A percentile compares a stretch with the other conserved stretches of the same genome.
phyloP scores from a whole-genome alignment of 148 eudicot species.

The Simmondsia chinensis region DNA sequence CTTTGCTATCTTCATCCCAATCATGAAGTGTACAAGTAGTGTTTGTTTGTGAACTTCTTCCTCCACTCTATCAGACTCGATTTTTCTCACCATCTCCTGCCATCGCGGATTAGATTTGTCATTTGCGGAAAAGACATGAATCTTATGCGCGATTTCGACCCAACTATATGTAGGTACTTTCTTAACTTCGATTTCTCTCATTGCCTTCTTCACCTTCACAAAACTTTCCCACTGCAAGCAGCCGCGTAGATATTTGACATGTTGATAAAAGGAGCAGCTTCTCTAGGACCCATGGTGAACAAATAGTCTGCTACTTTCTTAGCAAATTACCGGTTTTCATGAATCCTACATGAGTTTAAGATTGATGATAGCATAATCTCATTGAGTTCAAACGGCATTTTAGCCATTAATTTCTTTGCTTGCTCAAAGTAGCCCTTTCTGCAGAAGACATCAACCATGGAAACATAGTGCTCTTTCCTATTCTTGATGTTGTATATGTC shows the following conservation, averaged over 20 bases:
- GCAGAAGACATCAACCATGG: slow-evolving; percentile 60
- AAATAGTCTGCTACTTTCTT: slow-evolving; percentile 48
- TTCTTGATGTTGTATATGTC: slow-evolving; percentile 29
- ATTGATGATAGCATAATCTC: slow-evolving; percentile 67
- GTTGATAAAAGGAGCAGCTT: slow-evolving; percentile 49
- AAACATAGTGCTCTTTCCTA: slow-evolving; percentile 54
- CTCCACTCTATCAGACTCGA: slow-evolving; percentile 43
- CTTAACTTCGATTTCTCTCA: slow-evolving; percentile 58
- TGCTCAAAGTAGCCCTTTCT: slow-evolving; percentile 47
- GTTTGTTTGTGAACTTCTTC: slow-evolving; percentile 59
- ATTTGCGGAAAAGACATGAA: slow-evolving; percentile 57
- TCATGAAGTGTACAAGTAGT: slow-evolving; percentile 54
- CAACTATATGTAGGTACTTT: slow-evolving; percentile 75
- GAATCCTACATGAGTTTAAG: slow-evolving; percentile 64
- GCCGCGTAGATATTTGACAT: slow-evolving; percentile 80
- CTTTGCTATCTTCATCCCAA: slow-evolving; percentile 50
- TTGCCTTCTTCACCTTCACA: slow-evolving; percentile 48
- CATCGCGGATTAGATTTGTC: slow-evolving; percentile 51
- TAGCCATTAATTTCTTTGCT: slow-evolving; percentile 46
- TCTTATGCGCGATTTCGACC: slow-evolving; percentile 50
- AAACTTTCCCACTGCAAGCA: slow-evolving; percentile 68
- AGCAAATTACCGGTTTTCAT: slow-evolving; percentile 60
- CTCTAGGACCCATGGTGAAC: slow-evolving; percentile 46
- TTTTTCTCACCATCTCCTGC: slow-evolving; percentile 45
- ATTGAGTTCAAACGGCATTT: slow-evolving; percentile 62